phyloP scores from a whole-genome alignment of 805 yeast species.

The Sugiyamaella mastotermitis region DNA sequence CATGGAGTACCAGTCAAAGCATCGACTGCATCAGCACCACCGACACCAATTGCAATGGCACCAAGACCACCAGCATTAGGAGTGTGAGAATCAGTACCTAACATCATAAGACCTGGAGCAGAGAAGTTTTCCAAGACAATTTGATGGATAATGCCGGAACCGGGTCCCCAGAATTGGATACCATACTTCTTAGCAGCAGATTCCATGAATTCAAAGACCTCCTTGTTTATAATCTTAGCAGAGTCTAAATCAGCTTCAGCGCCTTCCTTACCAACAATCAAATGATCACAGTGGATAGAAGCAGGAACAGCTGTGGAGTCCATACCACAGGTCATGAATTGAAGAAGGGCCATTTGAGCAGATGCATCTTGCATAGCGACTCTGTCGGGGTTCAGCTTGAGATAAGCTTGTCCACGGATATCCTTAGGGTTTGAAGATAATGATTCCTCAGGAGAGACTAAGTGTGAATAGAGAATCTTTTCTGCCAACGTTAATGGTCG shows the following conservation, averaged over 20 bases:
- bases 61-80: slow-evolving; percentile 99
- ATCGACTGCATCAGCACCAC: slow-evolving; percentile 99
- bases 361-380: slow-evolving; percentile 99
- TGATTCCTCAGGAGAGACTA: slow-evolving; percentile 82
- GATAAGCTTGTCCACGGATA: slow-evolving; percentile 80
- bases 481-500: slow-evolving; percentile 89
- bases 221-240: slow-evolving; percentile 82
- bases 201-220: slow-evolving; percentile 91
- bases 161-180: slow-evolving; percentile 98
- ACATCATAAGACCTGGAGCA: slow-evolving; percentile 94
- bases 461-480: slow-evolving; percentile 88
- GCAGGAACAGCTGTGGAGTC: slow-evolving; percentile 85
- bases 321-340: slow-evolving; percentile 96
- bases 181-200: slow-evolving; percentile 93
- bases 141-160: slow-evolving; percentile 98
- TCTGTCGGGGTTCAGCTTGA: slow-evolving; percentile 92
- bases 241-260: slow-evolving; percentile 76
- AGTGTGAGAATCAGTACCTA: slow-evolving; percentile 98
- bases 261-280: slow-evolving; percentile 94
- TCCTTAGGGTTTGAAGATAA: slow-evolving; percentile 45
- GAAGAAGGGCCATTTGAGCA: slow-evolving; percentile 98
- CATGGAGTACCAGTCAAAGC: slow-evolving; percentile 96
- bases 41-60: slow-evolving; percentile 98
- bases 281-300: slow-evolving; percentile 96
- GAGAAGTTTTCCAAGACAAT: slow-evolving; percentile 95